phyloP scores from a whole-genome alignment of 148 eudicot genomes.

The Silene latifolia region DNA sequence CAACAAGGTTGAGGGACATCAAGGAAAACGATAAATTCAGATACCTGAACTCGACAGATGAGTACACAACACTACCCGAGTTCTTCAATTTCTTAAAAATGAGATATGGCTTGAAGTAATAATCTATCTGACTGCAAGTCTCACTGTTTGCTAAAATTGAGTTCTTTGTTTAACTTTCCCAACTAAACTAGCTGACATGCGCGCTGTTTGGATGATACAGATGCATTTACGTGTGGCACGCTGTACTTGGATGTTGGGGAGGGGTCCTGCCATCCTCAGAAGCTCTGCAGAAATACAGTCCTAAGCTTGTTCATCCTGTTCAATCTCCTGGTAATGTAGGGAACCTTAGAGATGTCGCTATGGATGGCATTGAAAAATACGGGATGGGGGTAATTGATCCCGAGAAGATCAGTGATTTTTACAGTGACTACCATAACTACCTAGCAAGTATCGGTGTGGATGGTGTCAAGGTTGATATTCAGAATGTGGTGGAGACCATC shows the following conservation, averaged over 20 bases:
- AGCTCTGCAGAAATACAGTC: conserved; percentile 41
- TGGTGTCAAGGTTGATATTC: conserved; percentile 67
- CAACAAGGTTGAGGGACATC: conserved; percentile 42
- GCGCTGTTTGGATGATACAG: conserved; percentile 21
- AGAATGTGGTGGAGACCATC: conserved; percentile 48
- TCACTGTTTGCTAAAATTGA: not conserved
- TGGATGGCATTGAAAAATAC: conserved; percentile 56
- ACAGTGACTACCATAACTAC: conserved; percentile 51
- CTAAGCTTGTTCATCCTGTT: conserved; percentile 46
- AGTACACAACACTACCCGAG: conserved; percentile 43
- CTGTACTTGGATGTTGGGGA: conserved; percentile 65
- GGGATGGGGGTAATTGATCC: conserved; percentile 54
- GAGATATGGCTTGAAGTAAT: conserved; percentile 43
- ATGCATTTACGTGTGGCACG: conserved; percentile 56
- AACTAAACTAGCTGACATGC: too few species aligned
- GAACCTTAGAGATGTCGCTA: conserved; percentile 57
- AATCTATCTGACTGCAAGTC: too few species aligned
- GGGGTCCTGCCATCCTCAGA: conserved; percentile 49
- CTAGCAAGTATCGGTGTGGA: conserved; percentile 53
- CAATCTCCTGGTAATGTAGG: conserved; percentile 56
- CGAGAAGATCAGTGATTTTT: conserved; percentile 41
- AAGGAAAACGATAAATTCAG: conserved; percentile 50
- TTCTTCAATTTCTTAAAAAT: conserved; percentile 46
- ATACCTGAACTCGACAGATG: conserved; percentile 33
- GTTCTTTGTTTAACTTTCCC: too few species aligned